Conservation (phyloP, 2,329 filamentous ascomycete species). For the Botrytis byssoidea region DNA sequence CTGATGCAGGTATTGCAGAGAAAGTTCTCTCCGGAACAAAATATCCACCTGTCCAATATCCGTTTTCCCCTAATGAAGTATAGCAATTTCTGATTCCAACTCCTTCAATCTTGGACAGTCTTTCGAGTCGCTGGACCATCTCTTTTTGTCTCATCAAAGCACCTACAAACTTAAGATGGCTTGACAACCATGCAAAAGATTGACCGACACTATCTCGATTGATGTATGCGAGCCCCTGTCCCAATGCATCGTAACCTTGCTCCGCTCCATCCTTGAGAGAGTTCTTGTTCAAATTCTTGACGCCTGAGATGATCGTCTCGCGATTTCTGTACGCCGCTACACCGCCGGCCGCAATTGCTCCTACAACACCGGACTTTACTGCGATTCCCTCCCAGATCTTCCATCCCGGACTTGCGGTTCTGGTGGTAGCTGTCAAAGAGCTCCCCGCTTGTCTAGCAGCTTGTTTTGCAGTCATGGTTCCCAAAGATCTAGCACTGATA, state of each 20-base stretch:
- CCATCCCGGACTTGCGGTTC: slow-evolving; percentile 42
- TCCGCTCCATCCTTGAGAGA: slow-evolving; percentile 45
- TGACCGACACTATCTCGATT: slow-evolving; percentile 60
- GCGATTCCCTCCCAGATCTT: slow-evolving; percentile 63
- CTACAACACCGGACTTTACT: slow-evolving; percentile 77
- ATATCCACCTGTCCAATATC: slow-evolving; percentile 59
- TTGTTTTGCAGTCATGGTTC: slow-evolving; percentile 27
- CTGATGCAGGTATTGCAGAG: slow-evolving; percentile 61
- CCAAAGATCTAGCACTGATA: slow-evolving; percentile 39
- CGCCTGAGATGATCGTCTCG: slow-evolving; percentile 58
- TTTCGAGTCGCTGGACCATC: slow-evolving; percentile 63
- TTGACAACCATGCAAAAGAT: slow-evolving; percentile 75
- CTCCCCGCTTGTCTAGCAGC: slow-evolving; percentile 30
- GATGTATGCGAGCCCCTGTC: slow-evolving; percentile 54
- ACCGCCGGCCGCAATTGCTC: slow-evolving; percentile 75
- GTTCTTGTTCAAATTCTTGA: slow-evolving; percentile 43
- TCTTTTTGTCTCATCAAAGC: slow-evolving; percentile 73
- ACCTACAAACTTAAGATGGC: slow-evolving; percentile 83
- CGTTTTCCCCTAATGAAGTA: slow-evolving; percentile 70
- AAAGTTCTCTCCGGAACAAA: slow-evolving; percentile 73
- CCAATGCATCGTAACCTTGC: slow-evolving; percentile 35
- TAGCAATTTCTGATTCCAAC: slow-evolving; percentile 76
- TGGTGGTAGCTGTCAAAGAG: slow-evolving; percentile 23
- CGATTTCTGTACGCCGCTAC: slow-evolving; percentile 80
- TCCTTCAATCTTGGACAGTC: slow-evolving; percentile 58